Percentiles rank a stretch among this genome's conserved stretches.
Conservation (phyloP, 1,139 yeast species). For the Candida albicans region DNA sequence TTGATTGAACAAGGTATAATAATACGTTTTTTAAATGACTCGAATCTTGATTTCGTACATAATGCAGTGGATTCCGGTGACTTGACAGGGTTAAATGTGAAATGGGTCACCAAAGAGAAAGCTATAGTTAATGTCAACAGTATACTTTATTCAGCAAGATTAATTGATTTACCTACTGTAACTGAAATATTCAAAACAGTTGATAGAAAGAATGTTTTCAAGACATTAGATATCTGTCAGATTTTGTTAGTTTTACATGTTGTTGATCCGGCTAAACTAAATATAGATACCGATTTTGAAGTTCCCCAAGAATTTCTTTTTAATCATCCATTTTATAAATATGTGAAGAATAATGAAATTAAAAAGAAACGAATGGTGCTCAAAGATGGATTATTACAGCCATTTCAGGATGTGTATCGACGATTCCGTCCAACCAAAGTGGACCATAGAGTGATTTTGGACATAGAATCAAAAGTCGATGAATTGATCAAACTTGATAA, state of each 20-base stretch:
- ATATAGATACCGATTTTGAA: conserved; percentile 42
- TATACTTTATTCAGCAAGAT: conserved; percentile 72
- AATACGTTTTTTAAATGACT: conserved; percentile 76
- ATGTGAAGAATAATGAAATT: conserved; percentile 41
- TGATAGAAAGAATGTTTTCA: conserved; percentile 85
- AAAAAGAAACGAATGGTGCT: conserved; percentile 47
- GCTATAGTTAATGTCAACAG: conserved; percentile 65
- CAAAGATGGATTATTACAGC: conserved; percentile 83
- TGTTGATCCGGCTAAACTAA: conserved; percentile 47
- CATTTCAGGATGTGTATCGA: conserved; percentile 51
- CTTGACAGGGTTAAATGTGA: conserved; percentile 66
- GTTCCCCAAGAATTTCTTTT: conserved; percentile 38
- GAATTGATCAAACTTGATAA: conserved; percentile 74
- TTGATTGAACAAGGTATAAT: conserved; percentile 83
- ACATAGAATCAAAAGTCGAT: conserved; percentile 76
- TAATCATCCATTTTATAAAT: conserved; percentile 48
- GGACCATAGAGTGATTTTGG: conserved; percentile 54
- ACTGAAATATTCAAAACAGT: conserved; percentile 87
- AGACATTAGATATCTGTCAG: conserved; percentile 84
- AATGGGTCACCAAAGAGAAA: conserved; percentile 77
- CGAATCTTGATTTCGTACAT: conserved; percentile 74
- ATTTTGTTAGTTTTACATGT: conserved; percentile 74
- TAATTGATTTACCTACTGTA: conserved; percentile 87
- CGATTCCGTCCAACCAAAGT: conserved; percentile 54
- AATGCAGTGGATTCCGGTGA: conserved; percentile 83